Evolutionary conservation across 1,284 basidiomycete genomes (phyloP).

Genomic region (Schizophyllum amplum): DNA sequence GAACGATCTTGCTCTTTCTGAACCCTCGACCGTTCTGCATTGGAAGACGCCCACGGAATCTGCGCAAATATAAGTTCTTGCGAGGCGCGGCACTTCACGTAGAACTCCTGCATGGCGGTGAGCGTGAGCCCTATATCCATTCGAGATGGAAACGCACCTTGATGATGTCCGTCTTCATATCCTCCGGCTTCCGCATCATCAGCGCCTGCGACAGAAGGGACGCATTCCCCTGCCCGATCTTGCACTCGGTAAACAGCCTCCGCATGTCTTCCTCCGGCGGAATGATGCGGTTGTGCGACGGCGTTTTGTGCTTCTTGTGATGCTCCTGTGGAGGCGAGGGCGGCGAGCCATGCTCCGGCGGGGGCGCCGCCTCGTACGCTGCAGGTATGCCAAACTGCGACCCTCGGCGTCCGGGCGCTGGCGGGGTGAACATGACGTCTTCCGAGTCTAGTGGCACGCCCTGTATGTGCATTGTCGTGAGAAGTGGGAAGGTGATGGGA

Average conservation of each 20-base stretch:
- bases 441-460: constrained; percentile 68
- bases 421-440: constrained; percentile 71
- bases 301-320: background rate
- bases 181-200: constrained; percentile 55
- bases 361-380: constrained; percentile 25
- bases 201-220: constrained; percentile 57
- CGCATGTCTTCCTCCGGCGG: constrained; percentile 71
- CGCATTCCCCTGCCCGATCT: constrained; percentile 67
- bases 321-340: constrained; percentile 6
- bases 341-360: constrained; percentile 18
- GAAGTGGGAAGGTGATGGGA: too few relatives aligned
- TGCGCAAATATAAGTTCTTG: constrained; percentile 69
- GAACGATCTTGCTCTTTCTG: constrained; percentile 19
- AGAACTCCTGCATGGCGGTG: constrained; percentile 55
- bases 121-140: background rate
- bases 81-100: constrained; percentile 58
- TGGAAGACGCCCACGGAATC: constrained; percentile 72
- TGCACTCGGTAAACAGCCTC: constrained; percentile 71
- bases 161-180: constrained; percentile 55
- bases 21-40: constrained; percentile 54
- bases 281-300: constrained; percentile 40
- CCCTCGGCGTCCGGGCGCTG: constrained; percentile 25
- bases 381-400: constrained; percentile 22
- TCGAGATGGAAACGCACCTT: constrained; percentile 31
- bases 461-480: constrained; percentile 23